phyloP scores from a whole-genome alignment of 257 asterid species.

The Przewalskia tangutica region DNA sequence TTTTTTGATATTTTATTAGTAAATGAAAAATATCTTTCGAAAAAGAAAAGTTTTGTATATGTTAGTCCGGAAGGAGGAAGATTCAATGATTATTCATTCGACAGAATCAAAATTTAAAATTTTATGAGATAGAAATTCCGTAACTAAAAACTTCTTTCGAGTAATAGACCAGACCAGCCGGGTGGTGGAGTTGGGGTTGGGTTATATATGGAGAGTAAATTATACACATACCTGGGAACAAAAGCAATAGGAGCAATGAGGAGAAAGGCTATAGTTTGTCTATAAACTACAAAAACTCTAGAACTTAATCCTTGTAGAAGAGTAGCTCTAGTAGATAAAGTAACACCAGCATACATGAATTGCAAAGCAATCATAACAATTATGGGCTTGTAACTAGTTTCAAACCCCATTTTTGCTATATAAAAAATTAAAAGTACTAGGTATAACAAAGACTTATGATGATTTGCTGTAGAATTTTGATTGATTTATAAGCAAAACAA shows the following conservation, averaged over 20 bases:
- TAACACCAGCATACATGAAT: slow-evolving; percentile 33
- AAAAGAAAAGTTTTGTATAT: neutral
- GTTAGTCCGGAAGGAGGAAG: neutral
- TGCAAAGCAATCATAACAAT: slow-evolving; percentile 41
- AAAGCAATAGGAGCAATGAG: slow-evolving; percentile 26
- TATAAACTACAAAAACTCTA: slow-evolving; percentile 53
- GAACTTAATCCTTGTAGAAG: slow-evolving; percentile 47
- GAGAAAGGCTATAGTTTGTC: slow-evolving; percentile 47
- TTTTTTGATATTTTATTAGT: neutral
- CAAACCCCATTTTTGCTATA: slow-evolving; percentile 22
- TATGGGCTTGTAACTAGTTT: slow-evolving; percentile 30
- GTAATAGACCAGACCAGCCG: neutral
- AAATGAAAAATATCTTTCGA: neutral
- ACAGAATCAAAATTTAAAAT: neutral
- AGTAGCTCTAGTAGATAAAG: slow-evolving; percentile 28
- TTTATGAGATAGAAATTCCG: neutral
- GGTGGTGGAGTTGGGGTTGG: neutral
- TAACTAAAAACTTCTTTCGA: neutral
- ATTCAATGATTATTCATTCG: neutral
- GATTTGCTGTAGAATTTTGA: neutral
- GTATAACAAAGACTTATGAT: neutral
- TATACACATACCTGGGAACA: slow-evolving; percentile 7
- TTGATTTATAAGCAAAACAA: neutral
- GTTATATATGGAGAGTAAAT: neutral
- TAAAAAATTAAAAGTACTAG: neutral